A percentile compares a stretch with the other conserved stretches of the same genome.
phyloP scores from a whole-genome alignment of 1,284 basidiomycete species.

The Omphalotus olearius region DNA sequence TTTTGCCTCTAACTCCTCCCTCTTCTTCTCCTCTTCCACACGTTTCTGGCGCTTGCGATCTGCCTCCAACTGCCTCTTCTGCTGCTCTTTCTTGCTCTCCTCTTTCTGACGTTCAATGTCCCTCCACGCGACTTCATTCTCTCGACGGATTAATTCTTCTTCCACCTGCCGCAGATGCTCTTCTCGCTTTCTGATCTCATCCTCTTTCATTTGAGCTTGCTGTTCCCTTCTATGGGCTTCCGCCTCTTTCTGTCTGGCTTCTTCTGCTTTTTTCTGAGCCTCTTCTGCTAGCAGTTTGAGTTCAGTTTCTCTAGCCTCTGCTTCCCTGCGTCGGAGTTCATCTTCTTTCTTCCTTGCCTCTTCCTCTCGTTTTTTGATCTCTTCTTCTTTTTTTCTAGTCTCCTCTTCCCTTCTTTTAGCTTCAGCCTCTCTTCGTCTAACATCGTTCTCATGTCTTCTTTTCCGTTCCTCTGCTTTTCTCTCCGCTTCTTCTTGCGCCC shows the following conservation, averaged over 20 bases:
- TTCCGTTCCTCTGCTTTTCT: slow-evolving; percentile 25
- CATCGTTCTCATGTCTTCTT: slow-evolving; percentile 20
- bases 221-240: slow-evolving; percentile 13
- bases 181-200: slow-evolving; percentile 22
- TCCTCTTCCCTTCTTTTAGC: slow-evolving; percentile 25
- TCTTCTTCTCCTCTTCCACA: slow-evolving; percentile 9
- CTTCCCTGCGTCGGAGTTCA: slow-evolving; percentile 18
- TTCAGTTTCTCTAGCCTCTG: slow-evolving; percentile 4
- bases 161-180: slow-evolving; percentile 23
- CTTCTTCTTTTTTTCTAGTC: slow-evolving; percentile 22
- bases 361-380: not conserved
- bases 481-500: slow-evolving; percentile 24
- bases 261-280: slow-evolving; percentile 8
- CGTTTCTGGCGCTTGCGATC: slow-evolving; percentile 13
- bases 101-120: not conserved
- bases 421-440: slow-evolving; percentile 22
- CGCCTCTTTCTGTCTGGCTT: slow-evolving; percentile 1
- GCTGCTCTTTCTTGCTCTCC: not conserved
- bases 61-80: slow-evolving; percentile 15
- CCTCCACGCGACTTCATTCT: not conserved
- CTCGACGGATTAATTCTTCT: slow-evolving; percentile 13
- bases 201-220: slow-evolving; percentile 19
- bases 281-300: slow-evolving; percentile 7
- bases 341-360: slow-evolving; percentile 18
- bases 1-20: slow-evolving; percentile 13